Evolutionary conservation across 2,329 filamentous ascomycete genomes (phyloP).

Genomic region (Neobulgaria alba): DNA sequence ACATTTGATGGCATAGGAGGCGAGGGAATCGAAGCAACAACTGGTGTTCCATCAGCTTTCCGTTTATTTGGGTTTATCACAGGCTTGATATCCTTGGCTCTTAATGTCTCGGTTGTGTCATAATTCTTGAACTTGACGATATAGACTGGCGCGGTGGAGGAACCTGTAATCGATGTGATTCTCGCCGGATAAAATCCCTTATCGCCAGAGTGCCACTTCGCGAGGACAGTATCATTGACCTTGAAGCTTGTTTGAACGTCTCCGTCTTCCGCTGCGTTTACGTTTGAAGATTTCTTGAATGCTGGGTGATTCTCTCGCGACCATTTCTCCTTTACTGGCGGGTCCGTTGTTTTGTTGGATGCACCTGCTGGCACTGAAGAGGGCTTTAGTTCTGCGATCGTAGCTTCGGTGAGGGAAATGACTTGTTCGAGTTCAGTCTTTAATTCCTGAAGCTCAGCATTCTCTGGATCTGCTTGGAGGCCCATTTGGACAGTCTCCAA

Average conservation of each 20-base stretch:
- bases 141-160: conserved; percentile 83
- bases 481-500: conserved; percentile 70
- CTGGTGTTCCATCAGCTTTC: conserved; percentile 72
- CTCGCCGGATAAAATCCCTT: conserved; percentile 84
- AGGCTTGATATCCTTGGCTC: conserved; percentile 75
- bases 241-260: conserved; percentile 54
- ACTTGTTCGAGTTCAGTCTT: conserved; percentile 74
- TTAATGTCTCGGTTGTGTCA: conserved; percentile 71
- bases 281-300: conserved; percentile 51
- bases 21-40: conserved; percentile 34
- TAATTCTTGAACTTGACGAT: conserved; percentile 94
- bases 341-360: conserved; percentile 36
- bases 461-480: conserved; percentile 72
- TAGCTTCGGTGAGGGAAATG: conserved; percentile 69
- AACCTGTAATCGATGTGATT: conserved; percentile 90
- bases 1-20: conserved; percentile 33
- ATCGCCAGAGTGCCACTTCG: conserved; percentile 86
- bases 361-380: conserved; percentile 33
- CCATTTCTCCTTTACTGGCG: conserved; percentile 62
- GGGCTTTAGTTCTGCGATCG: conserved; percentile 72
- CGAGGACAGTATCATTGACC: conserved; percentile 83
- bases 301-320: conserved; percentile 74
- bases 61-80: conserved; percentile 66
- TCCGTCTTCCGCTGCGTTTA: conserved; percentile 39
- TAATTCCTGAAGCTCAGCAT: conserved; percentile 67